Percentiles rank a stretch among this genome's conserved stretches.
These are phyloP conservation scores for Pterulicium gracile DNA, from an alignment of 1,284 basidiomycete species.

Conservation along the genomic window DNA sequence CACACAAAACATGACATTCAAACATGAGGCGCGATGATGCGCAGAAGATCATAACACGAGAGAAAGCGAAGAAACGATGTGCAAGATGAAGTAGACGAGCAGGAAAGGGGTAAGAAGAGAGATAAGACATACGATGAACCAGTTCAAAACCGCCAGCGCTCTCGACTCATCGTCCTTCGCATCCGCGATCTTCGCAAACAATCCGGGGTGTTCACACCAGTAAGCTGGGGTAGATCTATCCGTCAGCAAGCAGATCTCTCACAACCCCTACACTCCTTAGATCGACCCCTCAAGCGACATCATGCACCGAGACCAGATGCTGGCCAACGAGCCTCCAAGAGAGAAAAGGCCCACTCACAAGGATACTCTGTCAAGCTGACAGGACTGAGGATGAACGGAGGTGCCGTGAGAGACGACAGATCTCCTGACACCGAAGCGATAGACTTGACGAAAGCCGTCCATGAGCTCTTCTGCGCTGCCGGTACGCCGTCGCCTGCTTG, in stretches of 20 bases:
- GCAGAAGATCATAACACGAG: neutral
- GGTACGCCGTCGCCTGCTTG: constrained; percentile 47
- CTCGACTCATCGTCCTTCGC: constrained; percentile 65
- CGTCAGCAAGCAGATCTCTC: neutral
- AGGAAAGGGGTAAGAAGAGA: neutral
- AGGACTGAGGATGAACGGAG: constrained; percentile 87
- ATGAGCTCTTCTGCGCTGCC: constrained; percentile 59
- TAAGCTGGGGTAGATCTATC: constrained; percentile 44
- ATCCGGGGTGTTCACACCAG: constrained; percentile 84
- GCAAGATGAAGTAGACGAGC: neutral
- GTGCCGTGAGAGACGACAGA: constrained; percentile 88
- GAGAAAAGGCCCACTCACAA: constrained; percentile 32
- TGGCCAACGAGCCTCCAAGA: neutral
- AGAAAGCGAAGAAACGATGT: neutral
- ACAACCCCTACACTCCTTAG: too few species aligned
- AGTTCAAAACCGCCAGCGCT: constrained; percentile 68
- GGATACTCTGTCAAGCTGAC: constrained; percentile 83
- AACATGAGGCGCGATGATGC: too few species aligned
- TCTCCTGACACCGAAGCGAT: constrained; percentile 86
- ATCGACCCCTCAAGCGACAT: constrained; percentile 5
- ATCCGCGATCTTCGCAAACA: constrained; percentile 77
- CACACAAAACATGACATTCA: too few species aligned
- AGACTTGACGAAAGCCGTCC: constrained; percentile 79
- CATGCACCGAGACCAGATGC: constrained; percentile 4
- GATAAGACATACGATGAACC: constrained; percentile 72